Evolutionary conservation across 192 early-diverging fungal species (phyloP).

Genomic region (Chytriomyces confervae): DNA sequence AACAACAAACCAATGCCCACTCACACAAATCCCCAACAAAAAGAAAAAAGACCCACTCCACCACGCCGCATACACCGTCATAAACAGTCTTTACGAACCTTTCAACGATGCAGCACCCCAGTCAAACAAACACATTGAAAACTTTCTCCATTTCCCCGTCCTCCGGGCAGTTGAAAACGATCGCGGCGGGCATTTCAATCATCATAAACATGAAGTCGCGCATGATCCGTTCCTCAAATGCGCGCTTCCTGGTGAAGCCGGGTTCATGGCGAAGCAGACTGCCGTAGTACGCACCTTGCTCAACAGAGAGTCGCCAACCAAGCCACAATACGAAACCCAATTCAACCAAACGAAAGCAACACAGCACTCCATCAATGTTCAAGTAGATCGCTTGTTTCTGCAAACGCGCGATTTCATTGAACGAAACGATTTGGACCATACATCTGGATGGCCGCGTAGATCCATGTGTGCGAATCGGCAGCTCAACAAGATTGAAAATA

Average conservation of each 20-base stretch:
- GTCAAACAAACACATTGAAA: neutral
- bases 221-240: slow-evolving; percentile 24
- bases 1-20: neutral
- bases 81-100: neutral
- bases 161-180: slow-evolving; percentile 13
- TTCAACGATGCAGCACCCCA: slow-evolving; percentile 4
- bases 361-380: slow-evolving; percentile 11
- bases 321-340: neutral
- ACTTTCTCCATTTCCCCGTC: slow-evolving; percentile 29
- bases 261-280: slow-evolving; percentile 6
- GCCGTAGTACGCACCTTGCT: slow-evolving; percentile 1
- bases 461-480: neutral
- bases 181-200: slow-evolving; percentile 18
- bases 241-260: slow-evolving; percentile 24
- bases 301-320: neutral
- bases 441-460: neutral
- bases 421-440: slow-evolving; percentile 6
- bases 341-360: slow-evolving; percentile 17
- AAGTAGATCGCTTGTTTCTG: slow-evolving; percentile 1
- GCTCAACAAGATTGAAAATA: slow-evolving; percentile 6
- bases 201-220: slow-evolving; percentile 6
- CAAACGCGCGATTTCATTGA: slow-evolving; percentile 16
- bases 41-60: neutral
- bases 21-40: neutral
- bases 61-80: neutral